Evolutionary conservation across 441 rosid genomes (phyloP).

Genomic region (Theobroma grandiflorum): DNA sequence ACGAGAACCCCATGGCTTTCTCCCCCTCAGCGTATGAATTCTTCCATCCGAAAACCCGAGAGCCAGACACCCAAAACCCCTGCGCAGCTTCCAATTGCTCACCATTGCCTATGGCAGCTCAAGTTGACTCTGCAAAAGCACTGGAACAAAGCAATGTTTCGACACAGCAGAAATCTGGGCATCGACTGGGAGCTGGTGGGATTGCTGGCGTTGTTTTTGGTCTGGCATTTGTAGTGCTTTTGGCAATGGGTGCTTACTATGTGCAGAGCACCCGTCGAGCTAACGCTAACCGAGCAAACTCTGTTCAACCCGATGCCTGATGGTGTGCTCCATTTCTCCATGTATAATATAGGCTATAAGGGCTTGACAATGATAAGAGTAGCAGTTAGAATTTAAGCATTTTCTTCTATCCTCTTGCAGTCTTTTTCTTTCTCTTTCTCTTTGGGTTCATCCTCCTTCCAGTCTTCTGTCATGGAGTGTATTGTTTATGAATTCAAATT

Average conservation of each 20-base stretch:
- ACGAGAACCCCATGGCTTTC: conserved; percentile 79
- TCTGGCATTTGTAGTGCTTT: conserved; percentile 47
- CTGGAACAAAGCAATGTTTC: conserved; percentile 52
- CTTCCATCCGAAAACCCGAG: conserved; percentile 67
- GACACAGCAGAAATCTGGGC: conserved; percentile 34
- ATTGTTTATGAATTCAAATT: conserved; percentile 10
- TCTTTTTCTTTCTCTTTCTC: not conserved
- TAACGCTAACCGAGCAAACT: conserved; percentile 43
- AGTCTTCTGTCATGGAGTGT: conserved; percentile 21
- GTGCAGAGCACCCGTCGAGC: conserved; percentile 41
- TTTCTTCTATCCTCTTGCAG: no score
- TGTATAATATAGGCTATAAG: conserved; percentile 2
- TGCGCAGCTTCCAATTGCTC: conserved; percentile 61
- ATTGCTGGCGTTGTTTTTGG: conserved; percentile 60
- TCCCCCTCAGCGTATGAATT: conserved; percentile 85
- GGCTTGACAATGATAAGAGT: not conserved
- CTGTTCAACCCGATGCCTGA: conserved; percentile 51
- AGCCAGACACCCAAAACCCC: conserved; percentile 35
- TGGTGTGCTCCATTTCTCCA: not conserved
- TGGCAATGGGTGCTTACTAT: conserved; percentile 49
- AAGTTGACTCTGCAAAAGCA: conserved; percentile 43
- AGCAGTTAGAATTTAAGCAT: not conserved
- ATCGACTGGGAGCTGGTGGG: conserved; percentile 52
- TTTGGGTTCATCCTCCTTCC: not conserved
- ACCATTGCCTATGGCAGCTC: conserved; percentile 79